Conservation (phyloP, 225 moss, liverwort and hornwort genomes). For the Bryum argenteum region DNA sequence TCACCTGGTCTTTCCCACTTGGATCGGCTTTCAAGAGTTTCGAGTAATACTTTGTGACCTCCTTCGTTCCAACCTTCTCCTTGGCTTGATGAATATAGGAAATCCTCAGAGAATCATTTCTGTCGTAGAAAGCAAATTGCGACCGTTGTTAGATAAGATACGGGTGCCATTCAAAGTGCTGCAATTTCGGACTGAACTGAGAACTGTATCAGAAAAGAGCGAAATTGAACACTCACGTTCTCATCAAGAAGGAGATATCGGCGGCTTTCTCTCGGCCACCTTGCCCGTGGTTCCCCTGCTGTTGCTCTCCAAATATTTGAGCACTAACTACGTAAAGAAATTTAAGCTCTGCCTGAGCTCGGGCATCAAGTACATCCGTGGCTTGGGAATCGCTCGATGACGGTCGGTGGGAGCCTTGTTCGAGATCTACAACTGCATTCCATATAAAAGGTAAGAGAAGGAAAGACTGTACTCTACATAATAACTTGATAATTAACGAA, state of each 20-base stretch:
- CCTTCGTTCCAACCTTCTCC: constrained; percentile 40
- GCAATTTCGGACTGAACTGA: not conserved
- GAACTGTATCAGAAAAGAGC: not conserved
- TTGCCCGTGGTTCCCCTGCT: constrained; percentile 38
- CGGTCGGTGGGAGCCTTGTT: constrained; percentile 43
- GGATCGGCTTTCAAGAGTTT: constrained; percentile 75
- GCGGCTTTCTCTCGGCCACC: constrained; percentile 54
- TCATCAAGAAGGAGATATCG: constrained; percentile 66
- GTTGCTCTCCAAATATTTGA: constrained; percentile 65
- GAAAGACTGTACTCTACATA: not conserved
- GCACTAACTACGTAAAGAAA: constrained; percentile 70
- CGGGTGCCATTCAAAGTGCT: constrained; percentile 4
- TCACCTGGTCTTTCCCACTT: constrained; percentile 66
- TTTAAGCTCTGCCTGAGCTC: constrained; percentile 64
- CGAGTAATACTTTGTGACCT: constrained; percentile 53
- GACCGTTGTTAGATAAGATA: constrained; percentile 7
- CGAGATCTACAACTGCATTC: constrained; percentile 44
- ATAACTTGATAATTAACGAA: not conserved
- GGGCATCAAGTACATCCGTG: constrained; percentile 34
- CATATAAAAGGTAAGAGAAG: constrained; percentile 12
- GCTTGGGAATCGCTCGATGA: constrained; percentile 31
- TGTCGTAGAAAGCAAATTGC: constrained; percentile 19
- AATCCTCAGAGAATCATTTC: constrained; percentile 61
- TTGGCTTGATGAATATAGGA: constrained; percentile 55
- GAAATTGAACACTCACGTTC: constrained; percentile 32